Base-by-base conservation (phyloP, 2,329 filamentous ascomycete species). In the Delphinella strobiligena region DNA sequence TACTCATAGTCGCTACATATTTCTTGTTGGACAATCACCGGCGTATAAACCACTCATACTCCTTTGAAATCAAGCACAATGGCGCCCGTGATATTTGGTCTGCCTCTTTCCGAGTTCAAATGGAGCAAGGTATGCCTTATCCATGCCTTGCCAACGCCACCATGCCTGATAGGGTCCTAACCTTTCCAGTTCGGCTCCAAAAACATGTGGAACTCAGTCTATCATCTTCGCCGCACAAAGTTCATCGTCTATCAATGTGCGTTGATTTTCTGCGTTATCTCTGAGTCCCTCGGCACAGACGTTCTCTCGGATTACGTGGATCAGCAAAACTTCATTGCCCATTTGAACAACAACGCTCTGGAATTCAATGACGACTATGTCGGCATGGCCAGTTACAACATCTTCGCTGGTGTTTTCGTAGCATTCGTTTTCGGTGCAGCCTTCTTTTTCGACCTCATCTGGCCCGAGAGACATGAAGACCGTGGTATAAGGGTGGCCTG, bases 391-490 rank as follows among this genome's bases (percentile, higher is more conserved):
- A 67, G 67, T 2, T 76, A 68, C 59, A 75, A 76, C 50, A 74
- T 76, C 49, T 75, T 74, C 45, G 66, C 71, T 5, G 72, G 73
- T 15, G 61, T 76, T 22, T 71, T 66, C 14, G 67, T 75, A 7
- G 72, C 72, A 11, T 71, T 66, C 34, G 68, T 76, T 48, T 76
- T 77, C 48, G 72, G 72, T 16, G 65, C 67, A 1, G 72, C 66
- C 1, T 76, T 76, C 60, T 75, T 76, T 61, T 75, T 76, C 54
- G 73, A 76, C 49, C 64, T 77, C 3, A 74, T 75, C 57, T 76
- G 71, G 69, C 72, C 72, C 0, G 70, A 72, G 37, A 62, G 72
- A 35, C 52, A 61, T 8, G 72, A 77, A 45, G 65, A 60, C 3
- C 51, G 45, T 15, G 52, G 59, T 15, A 70, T 75, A 3, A 65